Conservation (phyloP, 2,329 filamentous ascomycete species). For the Aspergillus hortae region DNA sequence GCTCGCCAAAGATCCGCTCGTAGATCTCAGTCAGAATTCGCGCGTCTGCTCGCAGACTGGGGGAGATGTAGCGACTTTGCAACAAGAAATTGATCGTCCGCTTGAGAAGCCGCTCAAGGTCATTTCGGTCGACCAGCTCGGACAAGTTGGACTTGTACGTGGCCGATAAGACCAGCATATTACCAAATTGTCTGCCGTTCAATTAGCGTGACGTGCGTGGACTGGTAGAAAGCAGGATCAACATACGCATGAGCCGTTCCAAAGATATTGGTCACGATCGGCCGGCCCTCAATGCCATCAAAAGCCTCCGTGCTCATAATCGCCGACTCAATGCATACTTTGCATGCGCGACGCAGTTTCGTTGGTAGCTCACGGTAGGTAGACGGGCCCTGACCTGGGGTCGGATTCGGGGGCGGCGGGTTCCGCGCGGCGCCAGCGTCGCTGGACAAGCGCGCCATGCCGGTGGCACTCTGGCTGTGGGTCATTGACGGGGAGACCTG, state of each 20-base stretch:
- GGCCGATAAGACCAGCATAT: slow-evolving; percentile 84
- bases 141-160: slow-evolving; percentile 67
- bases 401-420: slow-evolving; percentile 1
- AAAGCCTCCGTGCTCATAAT: slow-evolving; percentile 85
- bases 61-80: slow-evolving; percentile 67
- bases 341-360: slow-evolving; percentile 54
- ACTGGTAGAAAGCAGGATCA: background rate
- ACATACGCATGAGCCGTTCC: slow-evolving; percentile 92
- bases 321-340: slow-evolving; percentile 66
- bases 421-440: slow-evolving; percentile 30
- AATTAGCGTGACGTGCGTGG: background rate
- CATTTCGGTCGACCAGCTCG: slow-evolving; percentile 53
- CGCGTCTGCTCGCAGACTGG: slow-evolving; percentile 70
- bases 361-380: slow-evolving; percentile 30
- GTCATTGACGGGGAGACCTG: slow-evolving; percentile 35
- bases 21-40: slow-evolving; percentile 63
- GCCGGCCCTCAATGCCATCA: slow-evolving; percentile 58
- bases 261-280: slow-evolving; percentile 93
- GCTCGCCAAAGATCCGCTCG: slow-evolving; percentile 40
- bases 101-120: slow-evolving; percentile 59
- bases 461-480: slow-evolving; percentile 25
- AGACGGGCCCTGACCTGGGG: background rate
- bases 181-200: slow-evolving; percentile 81
- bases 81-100: slow-evolving; percentile 75
- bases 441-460: slow-evolving; percentile 31